phyloP scores from a whole-genome alignment of 768 basidiomycete genomes.

The Thelephora ganbajun region DNA sequence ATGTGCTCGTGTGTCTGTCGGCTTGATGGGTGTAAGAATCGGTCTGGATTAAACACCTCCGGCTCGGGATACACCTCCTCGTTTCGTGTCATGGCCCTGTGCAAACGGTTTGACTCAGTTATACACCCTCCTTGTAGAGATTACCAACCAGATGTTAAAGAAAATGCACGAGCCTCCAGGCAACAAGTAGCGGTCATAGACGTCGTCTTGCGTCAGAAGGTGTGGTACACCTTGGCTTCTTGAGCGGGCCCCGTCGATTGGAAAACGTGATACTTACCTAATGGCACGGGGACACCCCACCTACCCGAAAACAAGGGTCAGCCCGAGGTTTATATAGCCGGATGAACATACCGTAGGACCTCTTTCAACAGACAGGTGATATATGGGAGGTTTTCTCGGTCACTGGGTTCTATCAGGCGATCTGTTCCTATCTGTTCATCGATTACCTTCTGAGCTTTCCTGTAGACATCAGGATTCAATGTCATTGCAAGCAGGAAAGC shows the following conservation, averaged over 20 bases:
- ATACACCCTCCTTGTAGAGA: neutral
- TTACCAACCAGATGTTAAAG: conserved; percentile 8
- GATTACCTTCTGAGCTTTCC: conserved; percentile 21
- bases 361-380: conserved; percentile 26
- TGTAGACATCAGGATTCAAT: conserved; percentile 9
- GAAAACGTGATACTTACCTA: neutral
- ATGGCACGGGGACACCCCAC: conserved; percentile 2
- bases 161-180: conserved; percentile 10
- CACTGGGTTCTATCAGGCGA: conserved; percentile 22
- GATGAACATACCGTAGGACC: conserved; percentile 29
- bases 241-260: neutral
- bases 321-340: conserved; percentile 31
- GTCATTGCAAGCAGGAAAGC: conserved; percentile 11
- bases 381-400: conserved; percentile 21
- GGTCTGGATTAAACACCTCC: conserved; percentile 36
- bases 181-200: conserved; percentile 9
- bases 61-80: conserved; percentile 36
- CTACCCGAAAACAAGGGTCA: neutral
- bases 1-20: conserved; percentile 22
- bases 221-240: conserved; percentile 9
- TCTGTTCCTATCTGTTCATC: conserved; percentile 19
- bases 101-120: neutral
- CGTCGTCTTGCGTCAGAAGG: conserved; percentile 9
- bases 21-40: conserved; percentile 24
- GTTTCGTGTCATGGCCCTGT: conserved; percentile 20